Evolutionary conservation across 331 rosid species (phyloP), one percentile per base, ranked within the genome.

Genomic region (Cydonia oblonga): DNA sequence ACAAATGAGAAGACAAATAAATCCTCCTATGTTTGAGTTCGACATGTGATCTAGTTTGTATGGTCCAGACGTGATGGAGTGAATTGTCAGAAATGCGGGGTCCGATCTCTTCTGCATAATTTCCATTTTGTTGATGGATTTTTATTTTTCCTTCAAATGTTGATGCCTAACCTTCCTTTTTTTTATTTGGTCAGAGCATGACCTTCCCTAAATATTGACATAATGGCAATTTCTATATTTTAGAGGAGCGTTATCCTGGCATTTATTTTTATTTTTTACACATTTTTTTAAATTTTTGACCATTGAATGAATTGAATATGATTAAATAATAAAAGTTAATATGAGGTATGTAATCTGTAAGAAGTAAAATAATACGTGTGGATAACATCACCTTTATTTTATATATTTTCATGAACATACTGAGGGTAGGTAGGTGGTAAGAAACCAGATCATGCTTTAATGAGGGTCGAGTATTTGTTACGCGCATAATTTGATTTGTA

Each of bases 41-140:
- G n/a, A n/a, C n/a, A n/a, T 26, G 70, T 69, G 38, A 63, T 71
- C 10, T 70, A 14, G 59, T 32, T 68, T 60, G 20, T 22, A 40
- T 51, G 69, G 60, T 51, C 30, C 20, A 66, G 85, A 85, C 76
- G 84, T 80, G 89, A 79, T 79, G 72, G 87, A 81, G 95, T 86
- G 84, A 77, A 77, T 62, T 77, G 38, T 72, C 75, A 33, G 89
- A 25, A 84, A 83, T 8, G 71, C 32, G 69, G 85, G 84, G 72
- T 33, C 75, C n/a, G n/a, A n/a, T n/a, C n/a, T n/a, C n/a, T n/a
- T n/a, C n/a, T n/a, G n/a, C n/a, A n/a, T n/a, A n/a, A n/a, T n/a
- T 24, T 9, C 9, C n/a, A 33, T 11, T 24, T 71, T 44, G 2
- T 7, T 38, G 1, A 24, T 15, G 5, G 64, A 15, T 3, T 4